phyloP scores from a whole-genome alignment of 106 monocot genomes.

The Narthecium ossifragum region DNA sequence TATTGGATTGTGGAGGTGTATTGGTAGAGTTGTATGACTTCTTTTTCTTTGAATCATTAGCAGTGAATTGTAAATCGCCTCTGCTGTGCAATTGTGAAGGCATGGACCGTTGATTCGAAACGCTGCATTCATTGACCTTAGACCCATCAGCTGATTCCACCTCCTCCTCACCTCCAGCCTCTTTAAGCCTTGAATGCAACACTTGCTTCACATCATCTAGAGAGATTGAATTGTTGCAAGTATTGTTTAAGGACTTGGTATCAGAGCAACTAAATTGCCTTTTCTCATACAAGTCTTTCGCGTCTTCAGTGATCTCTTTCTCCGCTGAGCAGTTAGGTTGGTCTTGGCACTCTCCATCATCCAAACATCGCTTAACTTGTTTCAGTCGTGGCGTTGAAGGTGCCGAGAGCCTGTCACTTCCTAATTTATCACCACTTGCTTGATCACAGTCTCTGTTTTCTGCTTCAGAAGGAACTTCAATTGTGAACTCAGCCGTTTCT shows the following conservation, averaged over 20 bases:
- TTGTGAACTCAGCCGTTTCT: conserved; percentile 6
- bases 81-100: conserved; percentile 3
- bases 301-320: conserved; percentile 5
- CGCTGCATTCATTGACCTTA: conserved; percentile 24
- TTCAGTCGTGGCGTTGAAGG: conserved; percentile 60
- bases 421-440: background rate
- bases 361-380: conserved; percentile 17
- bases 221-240: conserved; percentile 23
- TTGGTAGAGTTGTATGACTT: conserved; percentile 4
- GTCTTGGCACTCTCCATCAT: conserved; percentile 24
- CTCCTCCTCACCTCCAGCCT: conserved; percentile 32
- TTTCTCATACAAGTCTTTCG: conserved; percentile 2
- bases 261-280: conserved; percentile 14
- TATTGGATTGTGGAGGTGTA: conserved; percentile 15
- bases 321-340: conserved; percentile 8
- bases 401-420: conserved; percentile 29
- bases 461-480: conserved; percentile 11
- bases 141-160: conserved; percentile 23
- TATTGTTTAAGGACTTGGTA: conserved; percentile 45
- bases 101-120: conserved; percentile 14
- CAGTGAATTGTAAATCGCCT: conserved; percentile 5
- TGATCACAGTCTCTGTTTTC: background rate
- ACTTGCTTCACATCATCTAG: conserved; percentile 10
- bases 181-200: background rate
- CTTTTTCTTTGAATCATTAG: conserved; percentile 26